A percentile compares a stretch with the other conserved stretches of the same genome.
phyloP scores from a whole-genome alignment of 2,329 filamentous ascomycete genomes.

The Pseudogymnoascus sp. region DNA sequence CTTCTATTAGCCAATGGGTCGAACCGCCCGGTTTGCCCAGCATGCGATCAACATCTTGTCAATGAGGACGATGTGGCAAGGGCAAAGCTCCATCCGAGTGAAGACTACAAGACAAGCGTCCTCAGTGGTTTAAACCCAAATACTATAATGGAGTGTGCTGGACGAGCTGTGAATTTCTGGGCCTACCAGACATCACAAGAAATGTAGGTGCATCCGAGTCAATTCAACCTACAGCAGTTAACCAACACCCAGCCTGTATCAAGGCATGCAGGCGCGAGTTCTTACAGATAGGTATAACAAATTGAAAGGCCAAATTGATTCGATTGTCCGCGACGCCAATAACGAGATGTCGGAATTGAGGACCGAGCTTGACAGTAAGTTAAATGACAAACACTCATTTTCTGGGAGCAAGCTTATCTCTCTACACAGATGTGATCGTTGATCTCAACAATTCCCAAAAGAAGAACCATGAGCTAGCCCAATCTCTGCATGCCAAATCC shows the following conservation, averaged over 20 bases:
- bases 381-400: neutral
- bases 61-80: slow-evolving; percentile 69
- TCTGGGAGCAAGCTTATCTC: neutral
- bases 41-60: slow-evolving; percentile 59
- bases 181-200: slow-evolving; percentile 79
- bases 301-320: slow-evolving; percentile 60
- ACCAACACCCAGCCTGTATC: slow-evolving; percentile 52
- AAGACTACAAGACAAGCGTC: slow-evolving; percentile 84
- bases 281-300: slow-evolving; percentile 62
- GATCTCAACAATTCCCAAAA: slow-evolving; percentile 56
- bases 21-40: slow-evolving; percentile 56
- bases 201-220: slow-evolving; percentile 48
- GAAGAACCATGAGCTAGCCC: slow-evolving; percentile 64
- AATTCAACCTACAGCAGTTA: neutral
- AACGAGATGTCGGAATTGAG: slow-evolving; percentile 59
- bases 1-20: slow-evolving; percentile 45
- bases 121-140: slow-evolving; percentile 74
- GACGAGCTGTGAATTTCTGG: slow-evolving; percentile 74
- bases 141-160: slow-evolving; percentile 78
- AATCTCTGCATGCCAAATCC: slow-evolving; percentile 61
- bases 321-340: slow-evolving; percentile 67
- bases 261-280: slow-evolving; percentile 64
- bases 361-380: slow-evolving; percentile 52
- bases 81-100: slow-evolving; percentile 64
- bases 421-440: slow-evolving; percentile 16